Percentiles rank a stretch among this genome's conserved stretches.
phyloP scores from a whole-genome alignment of 768 basidiomycete species.

The Boletus barrowsii region DNA sequence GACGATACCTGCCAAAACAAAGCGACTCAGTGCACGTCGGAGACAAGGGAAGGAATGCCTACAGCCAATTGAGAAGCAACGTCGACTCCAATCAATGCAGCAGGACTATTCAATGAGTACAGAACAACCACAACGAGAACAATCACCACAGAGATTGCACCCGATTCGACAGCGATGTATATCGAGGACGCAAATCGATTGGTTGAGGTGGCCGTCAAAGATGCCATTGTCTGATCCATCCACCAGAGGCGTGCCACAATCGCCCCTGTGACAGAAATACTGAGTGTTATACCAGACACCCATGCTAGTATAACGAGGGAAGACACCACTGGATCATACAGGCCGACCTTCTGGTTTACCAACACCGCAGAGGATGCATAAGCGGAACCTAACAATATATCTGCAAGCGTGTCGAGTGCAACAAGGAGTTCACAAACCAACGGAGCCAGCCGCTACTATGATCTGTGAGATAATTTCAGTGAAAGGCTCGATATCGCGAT shows the following conservation, averaged over 20 bases:
- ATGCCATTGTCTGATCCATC: not conserved
- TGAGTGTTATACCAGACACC: not conserved
- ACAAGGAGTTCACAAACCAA: not conserved
- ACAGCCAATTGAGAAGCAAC: not conserved
- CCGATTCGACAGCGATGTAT: not conserved
- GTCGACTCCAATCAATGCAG: not conserved
- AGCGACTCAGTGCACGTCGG: not conserved
- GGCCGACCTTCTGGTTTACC: not conserved
- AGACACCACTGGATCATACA: not conserved
- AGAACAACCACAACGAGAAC: not conserved
- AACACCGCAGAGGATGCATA: not conserved
- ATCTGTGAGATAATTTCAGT: not conserved
- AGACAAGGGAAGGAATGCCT: not conserved
- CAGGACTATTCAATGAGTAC: not conserved
- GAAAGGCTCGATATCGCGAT: not conserved
- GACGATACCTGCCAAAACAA: not conserved
- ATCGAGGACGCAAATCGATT: not conserved
- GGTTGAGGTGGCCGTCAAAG: not conserved
- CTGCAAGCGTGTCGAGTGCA: not conserved
- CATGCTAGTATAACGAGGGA: not conserved
- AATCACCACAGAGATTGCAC: not conserved
- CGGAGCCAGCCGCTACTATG: not conserved
- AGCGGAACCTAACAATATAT: not conserved
- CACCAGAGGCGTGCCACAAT: not conserved
- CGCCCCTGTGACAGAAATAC: not conserved